phyloP scores from a whole-genome alignment of 73 alveolate species.

The Paramecium sexaurelia region DNA sequence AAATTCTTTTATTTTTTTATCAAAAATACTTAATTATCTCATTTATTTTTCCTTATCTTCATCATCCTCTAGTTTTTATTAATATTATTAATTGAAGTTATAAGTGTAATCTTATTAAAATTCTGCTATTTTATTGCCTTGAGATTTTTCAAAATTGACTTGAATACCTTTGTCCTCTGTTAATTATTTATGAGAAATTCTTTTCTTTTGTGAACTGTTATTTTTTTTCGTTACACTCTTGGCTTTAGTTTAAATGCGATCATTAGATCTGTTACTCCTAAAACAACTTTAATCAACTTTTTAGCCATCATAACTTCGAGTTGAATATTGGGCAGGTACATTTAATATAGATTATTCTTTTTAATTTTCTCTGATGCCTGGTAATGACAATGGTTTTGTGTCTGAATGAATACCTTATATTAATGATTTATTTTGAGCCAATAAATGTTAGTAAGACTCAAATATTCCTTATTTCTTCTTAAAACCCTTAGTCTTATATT shows the following conservation, averaged over 20 bases:
- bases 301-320: background rate
- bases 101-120: background rate
- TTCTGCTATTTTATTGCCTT: background rate
- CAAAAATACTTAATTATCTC: conserved; percentile 48
- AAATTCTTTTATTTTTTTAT: conserved; percentile 29
- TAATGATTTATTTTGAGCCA: background rate
- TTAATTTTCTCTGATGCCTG: background rate
- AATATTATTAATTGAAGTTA: background rate
- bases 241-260: background rate
- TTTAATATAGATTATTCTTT: background rate
- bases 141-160: background rate
- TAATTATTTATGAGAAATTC: background rate
- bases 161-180: conserved; percentile 9
- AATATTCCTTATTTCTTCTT: conserved; percentile 39
- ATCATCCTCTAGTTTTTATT: background rate
- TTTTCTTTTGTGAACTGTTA: background rate
- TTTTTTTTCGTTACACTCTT: background rate
- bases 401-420: conserved; percentile 5
- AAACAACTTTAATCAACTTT: background rate
- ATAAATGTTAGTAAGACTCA: background rate
- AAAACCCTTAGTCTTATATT: conserved; percentile 27
- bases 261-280: background rate
- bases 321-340: background rate
- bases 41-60: conserved; percentile 14
- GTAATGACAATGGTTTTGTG: background rate